These are phyloP conservation scores for Candida sanyiensis DNA, from an alignment of 805 yeast species.

Conservation along the genomic window DNA sequence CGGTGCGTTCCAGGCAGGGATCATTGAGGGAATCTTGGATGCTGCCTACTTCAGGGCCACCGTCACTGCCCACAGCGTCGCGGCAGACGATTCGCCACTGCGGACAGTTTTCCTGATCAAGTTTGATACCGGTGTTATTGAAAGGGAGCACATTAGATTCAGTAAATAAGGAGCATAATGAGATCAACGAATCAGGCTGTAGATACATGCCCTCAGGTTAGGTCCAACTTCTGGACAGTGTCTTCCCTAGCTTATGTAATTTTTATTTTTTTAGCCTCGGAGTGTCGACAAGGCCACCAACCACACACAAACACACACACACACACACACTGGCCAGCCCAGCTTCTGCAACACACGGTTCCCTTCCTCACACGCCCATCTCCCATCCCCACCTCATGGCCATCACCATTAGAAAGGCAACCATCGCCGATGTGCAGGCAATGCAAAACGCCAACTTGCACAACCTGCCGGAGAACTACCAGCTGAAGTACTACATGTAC, in stretches of 20 bases:
- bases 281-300: too few species aligned
- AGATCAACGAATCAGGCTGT: too few species aligned
- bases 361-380: neutral
- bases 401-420: conserved; percentile 83
- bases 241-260: too few species aligned
- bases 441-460: conserved; percentile 94
- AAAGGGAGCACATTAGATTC: conserved; percentile 46
- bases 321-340: too few species aligned
- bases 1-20: conserved; percentile 79
- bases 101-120: conserved; percentile 74
- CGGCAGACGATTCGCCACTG: conserved; percentile 49
- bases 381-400: conserved; percentile 54
- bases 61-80: conserved; percentile 80
- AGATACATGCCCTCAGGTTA: too few species aligned
- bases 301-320: too few species aligned
- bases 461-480: conserved; percentile 92
- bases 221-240: too few species aligned
- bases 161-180: conserved; percentile 16
- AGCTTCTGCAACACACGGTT: neutral
- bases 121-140: conserved; percentile 52
- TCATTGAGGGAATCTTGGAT: conserved; percentile 77
- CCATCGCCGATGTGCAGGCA: conserved; percentile 79
- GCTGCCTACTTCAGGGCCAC: conserved; percentile 64
- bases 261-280: too few species aligned
- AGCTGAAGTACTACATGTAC: conserved; percentile 87